Evolutionary conservation across 2,329 filamentous ascomycete species (phyloP).

Genomic region (Nemania abortiva): DNA sequence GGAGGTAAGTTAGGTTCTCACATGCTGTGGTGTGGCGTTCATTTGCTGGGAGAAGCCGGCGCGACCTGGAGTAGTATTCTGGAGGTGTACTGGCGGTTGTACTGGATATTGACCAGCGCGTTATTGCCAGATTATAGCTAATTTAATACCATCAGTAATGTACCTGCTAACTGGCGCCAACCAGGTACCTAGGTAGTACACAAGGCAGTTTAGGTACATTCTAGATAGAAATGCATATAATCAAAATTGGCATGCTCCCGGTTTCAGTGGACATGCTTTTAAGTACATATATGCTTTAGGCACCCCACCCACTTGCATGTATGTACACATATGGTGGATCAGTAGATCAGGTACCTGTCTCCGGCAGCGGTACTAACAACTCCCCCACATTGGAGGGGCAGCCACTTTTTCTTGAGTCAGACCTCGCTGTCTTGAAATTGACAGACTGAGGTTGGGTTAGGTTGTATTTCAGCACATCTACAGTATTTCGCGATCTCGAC

Average conservation of each 20-base stretch:
- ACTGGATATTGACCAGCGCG: neutral
- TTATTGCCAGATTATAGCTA: neutral
- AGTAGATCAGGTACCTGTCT: neutral
- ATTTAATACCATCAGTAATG: neutral
- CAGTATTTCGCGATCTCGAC: neutral
- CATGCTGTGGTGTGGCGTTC: slow-evolving; percentile 49
- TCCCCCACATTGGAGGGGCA: slow-evolving; percentile 30
- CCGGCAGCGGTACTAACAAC: neutral
- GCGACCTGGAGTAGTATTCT: slow-evolving; percentile 10
- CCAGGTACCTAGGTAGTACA: too few species aligned
- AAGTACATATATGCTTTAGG: too few species aligned
- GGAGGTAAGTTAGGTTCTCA: slow-evolving; percentile 45
- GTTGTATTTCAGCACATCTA: neutral
- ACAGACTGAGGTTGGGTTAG: neutral
- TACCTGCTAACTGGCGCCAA: too few species aligned
- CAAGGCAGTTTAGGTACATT: too few species aligned
- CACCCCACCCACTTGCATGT: too few species aligned
- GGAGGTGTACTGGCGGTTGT: neutral
- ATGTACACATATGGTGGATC: too few species aligned
- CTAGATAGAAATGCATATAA: too few species aligned
- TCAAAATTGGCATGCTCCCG: too few species aligned
- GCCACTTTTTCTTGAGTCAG: slow-evolving; percentile 25
- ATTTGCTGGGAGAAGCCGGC: slow-evolving; percentile 33
- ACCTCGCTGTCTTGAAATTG: slow-evolving; percentile 12
- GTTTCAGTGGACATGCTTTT: too few species aligned